phyloP scores from a whole-genome alignment of 352 stramenopile species.

The Globisporangium takayamanum region DNA sequence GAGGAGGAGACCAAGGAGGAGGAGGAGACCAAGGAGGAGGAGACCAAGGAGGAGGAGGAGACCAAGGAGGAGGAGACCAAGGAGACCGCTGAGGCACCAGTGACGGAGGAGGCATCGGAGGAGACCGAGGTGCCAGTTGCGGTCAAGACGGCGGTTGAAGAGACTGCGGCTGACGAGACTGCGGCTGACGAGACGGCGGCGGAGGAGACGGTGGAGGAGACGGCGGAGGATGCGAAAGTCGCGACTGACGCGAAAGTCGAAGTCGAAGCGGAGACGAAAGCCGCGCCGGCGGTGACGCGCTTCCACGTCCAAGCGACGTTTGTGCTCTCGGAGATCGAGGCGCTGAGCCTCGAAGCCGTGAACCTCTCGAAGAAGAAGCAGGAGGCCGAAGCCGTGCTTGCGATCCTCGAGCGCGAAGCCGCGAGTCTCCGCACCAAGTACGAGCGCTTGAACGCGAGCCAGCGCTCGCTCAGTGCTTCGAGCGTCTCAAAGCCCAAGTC shows the following conservation, averaged over 20 bases:
- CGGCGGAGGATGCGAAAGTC: slow-evolving; percentile 11
- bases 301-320: slow-evolving; percentile 74
- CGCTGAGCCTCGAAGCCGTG: slow-evolving; percentile 65
- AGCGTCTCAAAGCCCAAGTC: slow-evolving; percentile 58
- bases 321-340: slow-evolving; percentile 66
- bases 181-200: slow-evolving; percentile 6
- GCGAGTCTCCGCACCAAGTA: slow-evolving; percentile 74
- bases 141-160: not conserved
- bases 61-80: slow-evolving; percentile 9
- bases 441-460: slow-evolving; percentile 71
- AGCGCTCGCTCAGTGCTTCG: slow-evolving; percentile 52
- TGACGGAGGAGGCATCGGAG: slow-evolving; percentile 7
- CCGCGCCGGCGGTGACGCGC: slow-evolving; percentile 24
- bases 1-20: slow-evolving; percentile 16
- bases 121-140: slow-evolving; percentile 11
- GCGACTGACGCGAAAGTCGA: slow-evolving; percentile 2
- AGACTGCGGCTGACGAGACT: slow-evolving; percentile 4
- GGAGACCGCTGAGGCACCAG: not conserved
- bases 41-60: slow-evolving; percentile 6
- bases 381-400: slow-evolving; percentile 57
- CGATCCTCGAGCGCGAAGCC: slow-evolving; percentile 65
- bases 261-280: slow-evolving; percentile 12
- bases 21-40: slow-evolving; percentile 13
- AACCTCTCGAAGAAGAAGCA: slow-evolving; percentile 76
- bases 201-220: no score